These are phyloP conservation scores for Trametes villosa DNA, from an alignment of 768 basidiomycete species.

Conservation along the genomic window DNA sequence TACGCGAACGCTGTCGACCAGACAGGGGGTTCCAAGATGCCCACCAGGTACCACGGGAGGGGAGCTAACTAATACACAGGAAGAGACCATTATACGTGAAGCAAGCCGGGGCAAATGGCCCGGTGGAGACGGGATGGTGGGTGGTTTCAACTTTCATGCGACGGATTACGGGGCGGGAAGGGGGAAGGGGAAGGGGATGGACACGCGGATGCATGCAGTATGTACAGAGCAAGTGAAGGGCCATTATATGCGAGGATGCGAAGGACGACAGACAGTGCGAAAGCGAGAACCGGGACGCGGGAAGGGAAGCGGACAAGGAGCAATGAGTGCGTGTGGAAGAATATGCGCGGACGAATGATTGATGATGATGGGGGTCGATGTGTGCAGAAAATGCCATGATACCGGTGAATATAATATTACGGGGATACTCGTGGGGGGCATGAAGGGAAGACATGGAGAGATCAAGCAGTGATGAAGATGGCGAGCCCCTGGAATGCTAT, in stretches of 20 bases:
- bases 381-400: conserved; percentile 2
- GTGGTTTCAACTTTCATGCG: no score
- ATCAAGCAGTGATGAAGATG: neutral
- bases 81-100: conserved; percentile 2
- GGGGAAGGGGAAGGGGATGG: no score
- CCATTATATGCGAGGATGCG: conserved; percentile 23
- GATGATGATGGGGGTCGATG: neutral
- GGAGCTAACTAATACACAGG: conserved; percentile 8
- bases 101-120: neutral
- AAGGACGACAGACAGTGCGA: conserved; percentile 11
- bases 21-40: conserved; percentile 3
- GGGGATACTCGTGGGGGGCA: conserved; percentile 1
- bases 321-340: neutral
- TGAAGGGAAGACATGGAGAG: neutral
- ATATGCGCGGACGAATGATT: neutral
- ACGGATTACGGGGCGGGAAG: no score
- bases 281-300: conserved; percentile 15
- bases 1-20: neutral
- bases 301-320: no score
- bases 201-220: no score
- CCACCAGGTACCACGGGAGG: neutral
- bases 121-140: neutral
- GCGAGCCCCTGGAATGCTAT: neutral
- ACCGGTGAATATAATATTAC: conserved; percentile 23
- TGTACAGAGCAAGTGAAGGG: conserved; percentile 17